Conservation (phyloP, 2,329 filamentous ascomycete genomes). For the Davidsoniella virescens region DNA sequence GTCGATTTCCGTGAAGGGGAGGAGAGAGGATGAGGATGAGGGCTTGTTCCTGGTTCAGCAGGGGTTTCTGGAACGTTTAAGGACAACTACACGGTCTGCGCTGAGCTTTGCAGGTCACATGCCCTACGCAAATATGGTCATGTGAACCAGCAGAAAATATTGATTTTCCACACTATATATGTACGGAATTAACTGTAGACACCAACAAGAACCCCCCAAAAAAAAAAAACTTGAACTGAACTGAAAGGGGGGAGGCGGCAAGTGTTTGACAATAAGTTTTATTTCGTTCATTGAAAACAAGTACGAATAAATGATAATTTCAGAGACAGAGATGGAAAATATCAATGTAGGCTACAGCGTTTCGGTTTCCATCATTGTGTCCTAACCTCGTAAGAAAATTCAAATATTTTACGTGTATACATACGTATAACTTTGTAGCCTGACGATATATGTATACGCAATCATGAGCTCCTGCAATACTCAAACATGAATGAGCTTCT, state of each 20-base stretch:
- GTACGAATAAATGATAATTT: too few relatives aligned
- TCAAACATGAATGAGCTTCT: too few relatives aligned
- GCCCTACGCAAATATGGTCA: background rate
- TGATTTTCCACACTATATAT: background rate
- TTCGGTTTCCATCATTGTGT: background rate
- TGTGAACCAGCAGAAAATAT: conserved; percentile 1
- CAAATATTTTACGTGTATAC: background rate
- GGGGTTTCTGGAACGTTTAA: conserved; percentile 1
- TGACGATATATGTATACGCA: background rate
- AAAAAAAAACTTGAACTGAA: background rate
- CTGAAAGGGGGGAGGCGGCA: background rate
- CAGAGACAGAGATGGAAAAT: too few relatives aligned
- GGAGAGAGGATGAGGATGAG: too few relatives aligned
- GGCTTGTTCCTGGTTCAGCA: background rate
- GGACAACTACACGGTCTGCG: background rate
- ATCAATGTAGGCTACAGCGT: background rate
- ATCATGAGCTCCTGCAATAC: background rate
- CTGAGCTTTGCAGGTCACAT: conserved; percentile 5
- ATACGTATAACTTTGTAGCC: background rate
- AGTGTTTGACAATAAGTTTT: too few relatives aligned
- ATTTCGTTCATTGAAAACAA: too few relatives aligned
- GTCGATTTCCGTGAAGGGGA: too few relatives aligned
- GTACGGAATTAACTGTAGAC: background rate
- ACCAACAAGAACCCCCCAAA: background rate
- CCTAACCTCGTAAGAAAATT: background rate